Percentiles rank a stretch among this genome's conserved stretches.
These are phyloP conservation scores for Lactarius tabidus DNA, from an alignment of 768 basidiomycete species.

Conservation along the genomic window DNA sequence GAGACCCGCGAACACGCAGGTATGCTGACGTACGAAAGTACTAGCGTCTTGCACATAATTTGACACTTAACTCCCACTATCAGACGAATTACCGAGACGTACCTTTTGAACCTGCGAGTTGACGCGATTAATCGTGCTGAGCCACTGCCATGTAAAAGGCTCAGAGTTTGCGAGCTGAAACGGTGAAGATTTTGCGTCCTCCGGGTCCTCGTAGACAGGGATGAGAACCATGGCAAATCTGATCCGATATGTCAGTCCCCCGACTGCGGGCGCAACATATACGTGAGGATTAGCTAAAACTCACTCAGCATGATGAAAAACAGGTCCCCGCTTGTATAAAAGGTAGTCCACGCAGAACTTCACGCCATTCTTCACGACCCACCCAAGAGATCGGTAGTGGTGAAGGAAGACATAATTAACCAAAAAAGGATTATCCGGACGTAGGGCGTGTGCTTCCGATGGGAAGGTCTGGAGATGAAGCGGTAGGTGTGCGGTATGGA, in stretches of 20 bases:
- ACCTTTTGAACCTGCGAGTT: slow-evolving; percentile 98
- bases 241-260: not conserved
- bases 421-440: slow-evolving; percentile 90
- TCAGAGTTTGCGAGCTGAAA: slow-evolving; percentile 60
- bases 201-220: slow-evolving; percentile 83
- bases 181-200: slow-evolving; percentile 62
- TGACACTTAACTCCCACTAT: not conserved
- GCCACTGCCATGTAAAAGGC: slow-evolving; percentile 90
- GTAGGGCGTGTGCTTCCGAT: slow-evolving; percentile 30
- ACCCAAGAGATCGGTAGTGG: slow-evolving; percentile 93
- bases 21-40: slow-evolving; percentile 89
- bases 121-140: slow-evolving; percentile 94
- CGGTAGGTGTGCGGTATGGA: slow-evolving; percentile 52
- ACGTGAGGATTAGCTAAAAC: slow-evolving; percentile 30
- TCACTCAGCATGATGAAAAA: slow-evolving; percentile 94
- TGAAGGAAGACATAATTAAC: slow-evolving; percentile 89
- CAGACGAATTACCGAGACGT: not conserved
- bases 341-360: slow-evolving; percentile 98
- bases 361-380: slow-evolving; percentile 94
- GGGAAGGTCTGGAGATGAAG: slow-evolving; percentile 31
- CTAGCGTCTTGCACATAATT: slow-evolving; percentile 62
- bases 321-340: slow-evolving; percentile 90
- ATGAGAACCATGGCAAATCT: slow-evolving; percentile 91
- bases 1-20: slow-evolving; percentile 64
- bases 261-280: not conserved